phyloP scores from a whole-genome alignment of 129 eudicot genomes.

The Flaveria bidentis region DNA sequence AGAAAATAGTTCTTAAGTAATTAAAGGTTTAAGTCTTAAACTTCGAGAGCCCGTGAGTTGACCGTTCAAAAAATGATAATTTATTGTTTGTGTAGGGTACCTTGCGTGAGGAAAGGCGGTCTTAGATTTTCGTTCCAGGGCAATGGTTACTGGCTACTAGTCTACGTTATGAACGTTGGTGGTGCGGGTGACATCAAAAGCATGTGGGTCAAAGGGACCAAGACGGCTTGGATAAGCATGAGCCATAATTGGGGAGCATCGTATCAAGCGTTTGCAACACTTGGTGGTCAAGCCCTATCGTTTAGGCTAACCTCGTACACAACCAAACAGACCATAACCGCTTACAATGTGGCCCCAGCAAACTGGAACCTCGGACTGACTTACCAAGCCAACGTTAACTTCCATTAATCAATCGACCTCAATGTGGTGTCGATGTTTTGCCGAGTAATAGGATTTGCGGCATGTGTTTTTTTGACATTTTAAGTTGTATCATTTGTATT shows the following conservation, averaged over 20 bases:
- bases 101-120: conserved; percentile 65
- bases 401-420: conserved; percentile 38
- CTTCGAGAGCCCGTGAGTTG: too few relatives aligned
- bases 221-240: conserved; percentile 84
- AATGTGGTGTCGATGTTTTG: conserved; percentile 12
- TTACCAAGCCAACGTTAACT: conserved; percentile 59
- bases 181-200: conserved; percentile 74
- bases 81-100: conserved; percentile 49
- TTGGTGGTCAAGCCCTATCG: conserved; percentile 68
- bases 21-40: too few relatives aligned
- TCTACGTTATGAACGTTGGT: conserved; percentile 82
- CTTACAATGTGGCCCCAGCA: conserved; percentile 80
- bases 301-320: conserved; percentile 69
- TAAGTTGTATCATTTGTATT: conserved; percentile 9
- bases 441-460: conserved; percentile 13
- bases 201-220: conserved; percentile 92
- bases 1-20: too few relatives aligned
- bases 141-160: conserved; percentile 78
- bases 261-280: conserved; percentile 73
- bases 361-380: conserved; percentile 72
- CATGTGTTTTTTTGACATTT: conserved; percentile 15
- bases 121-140: conserved; percentile 64
- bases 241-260: conserved; percentile 97
- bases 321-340: conserved; percentile 59
- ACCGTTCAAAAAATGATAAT: too few relatives aligned